Evolutionary conservation across 1,139 yeast species (phyloP).

Genomic region (Pichia cactophila): DNA sequence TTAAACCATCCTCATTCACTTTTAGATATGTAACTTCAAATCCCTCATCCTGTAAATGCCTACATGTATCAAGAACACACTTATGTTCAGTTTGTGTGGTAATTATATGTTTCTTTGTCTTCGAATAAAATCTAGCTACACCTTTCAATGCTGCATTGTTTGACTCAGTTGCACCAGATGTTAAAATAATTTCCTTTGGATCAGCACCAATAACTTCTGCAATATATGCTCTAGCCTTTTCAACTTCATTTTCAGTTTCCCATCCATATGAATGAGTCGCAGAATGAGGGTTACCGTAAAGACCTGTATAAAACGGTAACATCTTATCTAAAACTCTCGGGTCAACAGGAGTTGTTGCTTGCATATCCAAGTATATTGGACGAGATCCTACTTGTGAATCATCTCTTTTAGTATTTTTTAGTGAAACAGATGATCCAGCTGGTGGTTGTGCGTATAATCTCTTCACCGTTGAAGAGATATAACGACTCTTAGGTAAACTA

Average conservation of each 20-base stretch:
- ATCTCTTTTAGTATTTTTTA: constrained; percentile 41
- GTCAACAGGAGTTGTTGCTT: constrained; percentile 97
- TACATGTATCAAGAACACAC: constrained; percentile 92
- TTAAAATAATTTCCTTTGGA: constrained; percentile 92
- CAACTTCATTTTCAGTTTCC: constrained; percentile 95
- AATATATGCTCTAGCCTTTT: constrained; percentile 70
- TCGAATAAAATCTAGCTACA: constrained; percentile 85
- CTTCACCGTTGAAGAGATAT: neutral
- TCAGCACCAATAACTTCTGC: constrained; percentile 87
- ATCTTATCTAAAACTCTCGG: constrained; percentile 93
- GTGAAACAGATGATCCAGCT: constrained; percentile 37
- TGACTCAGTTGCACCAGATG: constrained; percentile 97
- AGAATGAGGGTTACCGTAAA: constrained; percentile 96
- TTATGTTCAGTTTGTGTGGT: constrained; percentile 97
- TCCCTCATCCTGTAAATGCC: constrained; percentile 94
- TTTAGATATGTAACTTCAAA: constrained; percentile 92
- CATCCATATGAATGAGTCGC: constrained; percentile 98
- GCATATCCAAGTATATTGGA: constrained; percentile 91
- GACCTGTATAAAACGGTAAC: constrained; percentile 87
- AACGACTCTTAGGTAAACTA: neutral
- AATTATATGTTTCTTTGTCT: constrained; percentile 86
- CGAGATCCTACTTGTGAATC: constrained; percentile 48
- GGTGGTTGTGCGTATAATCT: constrained; percentile 13
- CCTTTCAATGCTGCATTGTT: constrained; percentile 94
- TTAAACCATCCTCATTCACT: constrained; percentile 73